A percentile compares a stretch with the other conserved stretches of the same genome.
These are phyloP conservation scores for Calonectria multiphialidica DNA, from an alignment of 2,329 filamentous ascomycete species.

Conservation along the genomic window DNA sequence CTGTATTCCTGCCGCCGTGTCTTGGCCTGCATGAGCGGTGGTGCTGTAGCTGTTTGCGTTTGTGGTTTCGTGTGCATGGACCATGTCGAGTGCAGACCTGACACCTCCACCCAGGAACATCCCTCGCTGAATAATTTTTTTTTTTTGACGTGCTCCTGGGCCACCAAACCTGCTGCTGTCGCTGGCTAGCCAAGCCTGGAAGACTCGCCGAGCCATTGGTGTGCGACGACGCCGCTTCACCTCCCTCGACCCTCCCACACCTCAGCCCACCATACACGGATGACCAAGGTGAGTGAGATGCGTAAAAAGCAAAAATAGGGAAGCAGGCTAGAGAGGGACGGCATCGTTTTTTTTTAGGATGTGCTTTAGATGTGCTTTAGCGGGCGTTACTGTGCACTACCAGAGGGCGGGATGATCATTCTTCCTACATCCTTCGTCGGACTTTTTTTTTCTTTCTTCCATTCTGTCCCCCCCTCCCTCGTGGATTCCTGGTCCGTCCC, in stretches of 20 bases:
- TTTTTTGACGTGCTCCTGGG: not conserved
- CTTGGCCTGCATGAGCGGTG: slow-evolving; percentile 39
- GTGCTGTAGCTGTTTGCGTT: not conserved
- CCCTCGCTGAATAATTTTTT: not conserved
- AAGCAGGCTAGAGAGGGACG: not conserved
- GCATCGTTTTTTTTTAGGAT: too few relatives aligned
- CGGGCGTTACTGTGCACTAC: not conserved
- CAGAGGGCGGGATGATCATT: not conserved
- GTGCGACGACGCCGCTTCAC: not conserved
- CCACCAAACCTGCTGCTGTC: not conserved
- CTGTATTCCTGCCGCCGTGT: slow-evolving; percentile 24
- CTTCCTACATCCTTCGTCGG: not conserved
- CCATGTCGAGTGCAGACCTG: not conserved
- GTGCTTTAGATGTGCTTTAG: not conserved
- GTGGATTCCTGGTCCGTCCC: not conserved
- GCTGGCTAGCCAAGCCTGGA: not conserved
- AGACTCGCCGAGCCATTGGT: slow-evolving; percentile 7
- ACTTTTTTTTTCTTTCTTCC: not conserved
- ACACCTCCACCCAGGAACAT: not conserved
- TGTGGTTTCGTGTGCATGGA: not conserved
- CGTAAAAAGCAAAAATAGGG: not conserved
- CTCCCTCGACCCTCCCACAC: not conserved
- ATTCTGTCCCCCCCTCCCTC: not conserved
- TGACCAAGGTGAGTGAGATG: not conserved
- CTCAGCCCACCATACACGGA: not conserved